phyloP scores from a whole-genome alignment of 495 filamentous ascomycete genomes.

The Cryomyces minteri region DNA sequence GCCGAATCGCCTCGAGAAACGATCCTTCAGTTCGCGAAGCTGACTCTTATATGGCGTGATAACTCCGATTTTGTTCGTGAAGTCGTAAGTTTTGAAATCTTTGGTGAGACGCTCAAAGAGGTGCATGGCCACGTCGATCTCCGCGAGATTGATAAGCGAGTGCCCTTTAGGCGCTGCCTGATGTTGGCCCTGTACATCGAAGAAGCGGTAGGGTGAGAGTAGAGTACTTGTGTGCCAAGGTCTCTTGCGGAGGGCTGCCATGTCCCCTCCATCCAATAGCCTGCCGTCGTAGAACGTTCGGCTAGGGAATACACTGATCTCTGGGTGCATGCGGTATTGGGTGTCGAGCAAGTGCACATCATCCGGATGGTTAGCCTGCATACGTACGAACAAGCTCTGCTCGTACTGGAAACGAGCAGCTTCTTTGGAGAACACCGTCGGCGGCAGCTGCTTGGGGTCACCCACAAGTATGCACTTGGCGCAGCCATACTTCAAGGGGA shows the following conservation, averaged over 20 bases:
- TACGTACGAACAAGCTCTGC: constrained; percentile 92
- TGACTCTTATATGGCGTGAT: constrained; percentile 97
- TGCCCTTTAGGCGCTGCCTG: constrained; percentile 57
- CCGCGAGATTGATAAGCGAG: constrained; percentile 77
- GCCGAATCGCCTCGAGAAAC: constrained; percentile 55
- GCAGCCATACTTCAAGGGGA: constrained; percentile 93
- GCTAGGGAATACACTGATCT: constrained; percentile 81
- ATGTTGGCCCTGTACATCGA: constrained; percentile 83
- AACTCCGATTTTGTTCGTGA: constrained; percentile 75
- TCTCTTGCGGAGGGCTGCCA: constrained; percentile 52
- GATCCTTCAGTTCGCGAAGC: constrained; percentile 53
- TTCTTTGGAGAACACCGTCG: constrained; percentile 85
- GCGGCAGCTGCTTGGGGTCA: constrained; percentile 92
- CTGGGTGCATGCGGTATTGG: constrained; percentile 98
- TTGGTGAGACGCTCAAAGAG: constrained; percentile 58
- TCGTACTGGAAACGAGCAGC: constrained; percentile 90
- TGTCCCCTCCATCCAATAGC: constrained; percentile 66
- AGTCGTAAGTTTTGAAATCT: constrained; percentile 51
- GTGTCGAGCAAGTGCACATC: constrained; percentile 90
- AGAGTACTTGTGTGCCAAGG: constrained; percentile 73
- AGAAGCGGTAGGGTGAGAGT: constrained; percentile 91
- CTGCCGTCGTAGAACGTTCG: constrained; percentile 77
- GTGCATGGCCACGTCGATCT: constrained; percentile 66
- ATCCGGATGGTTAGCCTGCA: constrained; percentile 78
- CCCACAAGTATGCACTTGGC: constrained; percentile 94